A percentile compares a stretch with the other conserved stretches of the same genome.
Conservation (phyloP, 208 protist genomes). For the Crithidia thermophila region DNA sequence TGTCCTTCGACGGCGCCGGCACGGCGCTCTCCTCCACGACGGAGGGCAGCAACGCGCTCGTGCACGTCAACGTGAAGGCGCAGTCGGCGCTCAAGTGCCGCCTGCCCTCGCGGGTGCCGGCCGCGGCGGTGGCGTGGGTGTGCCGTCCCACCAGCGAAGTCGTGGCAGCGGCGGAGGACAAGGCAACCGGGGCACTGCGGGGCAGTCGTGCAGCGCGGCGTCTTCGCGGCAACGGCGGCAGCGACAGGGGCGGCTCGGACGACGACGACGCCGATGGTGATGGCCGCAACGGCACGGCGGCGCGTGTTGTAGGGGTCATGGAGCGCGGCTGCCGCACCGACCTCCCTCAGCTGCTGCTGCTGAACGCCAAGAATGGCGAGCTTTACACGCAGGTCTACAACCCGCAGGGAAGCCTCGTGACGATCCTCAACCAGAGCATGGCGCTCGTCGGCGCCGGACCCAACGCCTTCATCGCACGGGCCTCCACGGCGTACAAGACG, state of each 20-base stretch:
- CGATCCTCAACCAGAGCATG: conserved; percentile 32
- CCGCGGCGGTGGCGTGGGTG: conserved; percentile 52
- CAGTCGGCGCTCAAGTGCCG: conserved; percentile 39
- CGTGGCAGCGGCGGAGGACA: background rate
- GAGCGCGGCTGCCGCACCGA: conserved; percentile 40
- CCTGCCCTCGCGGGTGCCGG: conserved; percentile 46
- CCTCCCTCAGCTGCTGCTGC: conserved; percentile 53
- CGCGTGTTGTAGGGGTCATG: background rate
- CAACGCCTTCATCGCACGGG: conserved; percentile 43
- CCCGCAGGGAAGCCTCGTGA: conserved; percentile 33
- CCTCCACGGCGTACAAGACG: conserved; percentile 8
- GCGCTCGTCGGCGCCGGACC: conserved; percentile 52
- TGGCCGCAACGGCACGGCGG: background rate
- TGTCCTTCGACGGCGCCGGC: conserved; percentile 15
- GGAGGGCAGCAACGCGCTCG: conserved; percentile 19
- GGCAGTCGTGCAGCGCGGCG: background rate
- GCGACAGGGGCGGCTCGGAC: background rate
- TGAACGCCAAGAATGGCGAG: conserved; percentile 57
- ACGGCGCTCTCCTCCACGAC: conserved; percentile 9
- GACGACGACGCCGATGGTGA: background rate
- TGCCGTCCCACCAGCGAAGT: conserved; percentile 4
- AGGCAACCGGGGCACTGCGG: too few relatives aligned
- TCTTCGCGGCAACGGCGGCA: background rate
- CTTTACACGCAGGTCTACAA: conserved; percentile 73
- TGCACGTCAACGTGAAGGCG: conserved; percentile 20